These are phyloP conservation scores for Isoetes engelmannii DNA, from an alignment of 83 land plant species.

Conservation along the genomic window DNA sequence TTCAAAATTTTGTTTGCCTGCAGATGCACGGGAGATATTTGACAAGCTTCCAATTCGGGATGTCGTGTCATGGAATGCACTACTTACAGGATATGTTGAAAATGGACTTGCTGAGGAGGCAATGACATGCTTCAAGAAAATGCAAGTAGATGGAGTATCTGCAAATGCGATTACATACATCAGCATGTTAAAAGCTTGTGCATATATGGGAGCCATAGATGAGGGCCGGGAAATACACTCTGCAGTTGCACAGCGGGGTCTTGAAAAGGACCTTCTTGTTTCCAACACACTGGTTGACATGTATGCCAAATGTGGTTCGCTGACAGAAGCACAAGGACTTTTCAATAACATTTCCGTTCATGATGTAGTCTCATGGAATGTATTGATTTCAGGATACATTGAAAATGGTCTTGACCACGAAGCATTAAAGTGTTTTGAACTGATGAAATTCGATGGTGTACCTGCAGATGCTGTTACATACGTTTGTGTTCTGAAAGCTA, in stretches of 20 bases:
- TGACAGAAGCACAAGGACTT: not conserved
- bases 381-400: not conserved
- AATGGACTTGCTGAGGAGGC: slow-evolving; percentile 1
- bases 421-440: not conserved
- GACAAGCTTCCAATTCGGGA: not conserved
- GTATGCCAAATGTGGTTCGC: slow-evolving; percentile 10
- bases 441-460: not conserved
- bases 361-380: slow-evolving; percentile 1
- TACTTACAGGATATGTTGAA: slow-evolving; percentile 1
- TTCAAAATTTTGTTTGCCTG: not conserved
- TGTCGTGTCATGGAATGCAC: slow-evolving; percentile 3
- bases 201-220: not conserved
- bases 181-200: slow-evolving; percentile 1
- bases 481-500: slow-evolving; percentile 1
- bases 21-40: not conserved
- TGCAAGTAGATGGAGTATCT: not conserved
- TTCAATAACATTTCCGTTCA: not conserved
- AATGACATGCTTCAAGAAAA: not conserved
- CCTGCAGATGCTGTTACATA: not conserved
- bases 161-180: slow-evolving; percentile 5
- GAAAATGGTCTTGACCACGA: slow-evolving; percentile 1
- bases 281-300: not conserved
- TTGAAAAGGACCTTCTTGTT: slow-evolving; percentile 7
- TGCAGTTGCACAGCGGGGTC: not conserved
- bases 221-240: slow-evolving; percentile 2